Evolutionary conservation across 768 basidiomycete genomes (phyloP), one percentile per base, ranked within the genome.

Genomic region (Amyloporia xantha): DNA sequence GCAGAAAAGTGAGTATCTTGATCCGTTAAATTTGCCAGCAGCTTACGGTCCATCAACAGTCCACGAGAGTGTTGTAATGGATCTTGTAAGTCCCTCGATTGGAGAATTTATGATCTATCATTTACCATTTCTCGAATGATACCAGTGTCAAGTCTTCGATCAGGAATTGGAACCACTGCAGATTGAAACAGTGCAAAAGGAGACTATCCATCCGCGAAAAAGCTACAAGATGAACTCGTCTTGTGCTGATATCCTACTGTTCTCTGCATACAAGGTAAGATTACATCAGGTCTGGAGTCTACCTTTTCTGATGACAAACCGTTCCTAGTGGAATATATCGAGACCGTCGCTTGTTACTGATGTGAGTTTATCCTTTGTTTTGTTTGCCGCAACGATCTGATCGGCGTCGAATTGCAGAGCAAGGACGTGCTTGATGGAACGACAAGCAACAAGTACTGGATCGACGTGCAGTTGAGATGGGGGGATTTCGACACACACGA

Each of bases 141-240:
- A 27, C 9, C 52, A 84, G 81, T 96, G 94, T 71, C 95, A 98
- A 78, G 95, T 98, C 19, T 96, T 99, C 60, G 96, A 99, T 70
- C 94, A 97, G 68, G 96, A 99, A 62, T 75, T 99, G 27, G 96
- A 99, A 65, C 94, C 96, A 3, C 71, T 99, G 13, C 93, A 97
- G 58, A 99, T 99, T 59, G 96, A 98, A 74, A 98, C 94, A 0
- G 96, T 99, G 0, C 96, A 98, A 68, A 99, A 99, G 69, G 96
- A 99, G 69, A 97, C 96, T 0, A 99, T 99, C 53, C 96, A 96
- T 66, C 95, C 95, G 59, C 89, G 95, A 70, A 97, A 97, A 77
- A 96, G 92, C 75, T 99, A 99, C 81, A 99, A 99, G 81, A 98
- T 99, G 96, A 99, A 99, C 71, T 96, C 93, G 6, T 95, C 93